Evolutionary conservation across 1,284 basidiomycete species (phyloP).

Genomic region (Pseudozyma tsukubaensis): DNA sequence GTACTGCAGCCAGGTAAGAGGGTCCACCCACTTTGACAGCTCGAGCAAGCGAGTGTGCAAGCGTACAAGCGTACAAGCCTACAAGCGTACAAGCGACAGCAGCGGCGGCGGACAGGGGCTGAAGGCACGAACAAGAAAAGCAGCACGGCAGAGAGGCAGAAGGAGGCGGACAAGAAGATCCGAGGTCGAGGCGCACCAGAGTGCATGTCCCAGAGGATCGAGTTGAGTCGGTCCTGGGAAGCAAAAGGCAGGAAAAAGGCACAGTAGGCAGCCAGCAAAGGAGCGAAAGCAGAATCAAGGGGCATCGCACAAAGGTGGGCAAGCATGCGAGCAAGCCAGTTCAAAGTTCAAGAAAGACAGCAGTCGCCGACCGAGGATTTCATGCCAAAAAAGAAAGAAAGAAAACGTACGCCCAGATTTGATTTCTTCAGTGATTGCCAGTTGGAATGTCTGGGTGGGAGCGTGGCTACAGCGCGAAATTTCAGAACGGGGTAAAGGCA

Average conservation of each 20-base stretch:
- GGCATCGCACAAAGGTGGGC: background rate
- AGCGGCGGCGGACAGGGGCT: conserved; percentile 9
- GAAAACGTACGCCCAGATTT: conserved; percentile 1
- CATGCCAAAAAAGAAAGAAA: background rate
- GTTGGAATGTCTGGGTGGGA: conserved; percentile 11
- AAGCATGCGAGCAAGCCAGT: background rate
- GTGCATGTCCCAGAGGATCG: no score
- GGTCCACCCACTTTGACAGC: conserved; percentile 8
- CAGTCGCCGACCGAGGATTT: conserved; percentile 1
- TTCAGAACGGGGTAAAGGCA: background rate
- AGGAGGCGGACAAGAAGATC: background rate
- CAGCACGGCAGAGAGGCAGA: background rate
- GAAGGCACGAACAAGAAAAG: conserved; percentile 6
- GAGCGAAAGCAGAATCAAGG: background rate
- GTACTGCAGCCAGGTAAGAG: conserved; percentile 1
- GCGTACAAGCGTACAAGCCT: background rate
- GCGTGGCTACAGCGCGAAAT: background rate
- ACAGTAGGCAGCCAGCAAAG: background rate
- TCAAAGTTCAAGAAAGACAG: background rate
- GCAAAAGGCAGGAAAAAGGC: no score
- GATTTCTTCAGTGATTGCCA: background rate
- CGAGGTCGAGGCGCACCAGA: no score
- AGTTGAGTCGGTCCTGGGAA: no score
- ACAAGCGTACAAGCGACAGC: background rate
- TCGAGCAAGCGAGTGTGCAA: background rate